Evolutionary conservation across 495 filamentous ascomycete genomes (phyloP).

Genomic region (Penicillium steckii): DNA sequence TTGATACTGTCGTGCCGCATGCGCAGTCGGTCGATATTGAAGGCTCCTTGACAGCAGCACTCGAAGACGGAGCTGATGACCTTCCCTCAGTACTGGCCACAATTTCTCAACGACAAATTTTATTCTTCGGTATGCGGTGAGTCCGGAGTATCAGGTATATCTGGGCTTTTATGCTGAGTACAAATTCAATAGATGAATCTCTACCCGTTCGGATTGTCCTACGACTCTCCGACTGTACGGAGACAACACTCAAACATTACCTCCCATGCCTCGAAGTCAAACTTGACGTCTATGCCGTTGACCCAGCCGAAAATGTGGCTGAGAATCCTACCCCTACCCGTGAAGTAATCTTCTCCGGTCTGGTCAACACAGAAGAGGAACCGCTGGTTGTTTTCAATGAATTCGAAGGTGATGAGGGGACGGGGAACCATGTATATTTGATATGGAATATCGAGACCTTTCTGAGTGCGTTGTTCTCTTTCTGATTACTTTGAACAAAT

Average conservation of each 20-base stretch:
- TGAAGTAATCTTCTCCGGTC: slow-evolving; percentile 65
- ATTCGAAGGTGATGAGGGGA: slow-evolving; percentile 52
- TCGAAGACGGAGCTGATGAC: slow-evolving; percentile 47
- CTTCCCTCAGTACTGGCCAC: slow-evolving; percentile 46
- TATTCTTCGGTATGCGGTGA: slow-evolving; percentile 68
- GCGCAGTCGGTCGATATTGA: slow-evolving; percentile 65
- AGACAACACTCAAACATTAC: slow-evolving; percentile 56
- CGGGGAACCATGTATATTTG: slow-evolving; percentile 61
- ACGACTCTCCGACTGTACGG: slow-evolving; percentile 61
- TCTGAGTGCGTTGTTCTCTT: slow-evolving; percentile 47
- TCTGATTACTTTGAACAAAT: neutral
- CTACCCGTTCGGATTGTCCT: slow-evolving; percentile 72
- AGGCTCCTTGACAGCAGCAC: slow-evolving; percentile 49
- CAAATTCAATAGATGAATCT: slow-evolving; percentile 70
- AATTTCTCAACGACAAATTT: slow-evolving; percentile 50
- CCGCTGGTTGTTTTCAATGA: slow-evolving; percentile 60
- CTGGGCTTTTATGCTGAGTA: slow-evolving; percentile 59
- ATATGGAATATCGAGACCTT: slow-evolving; percentile 80
- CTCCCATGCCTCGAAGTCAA: slow-evolving; percentile 63
- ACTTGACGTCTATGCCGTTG: slow-evolving; percentile 70
- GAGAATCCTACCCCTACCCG: slow-evolving; percentile 50
- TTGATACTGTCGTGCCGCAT: slow-evolving; percentile 78
- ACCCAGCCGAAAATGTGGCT: slow-evolving; percentile 48
- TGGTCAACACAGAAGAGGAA: slow-evolving; percentile 57
- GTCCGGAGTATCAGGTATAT: slow-evolving; percentile 1